These are phyloP conservation scores for Scheffersomyces stipitis DNA, from an alignment of 805 yeast genomes.

Conservation along the genomic window DNA sequence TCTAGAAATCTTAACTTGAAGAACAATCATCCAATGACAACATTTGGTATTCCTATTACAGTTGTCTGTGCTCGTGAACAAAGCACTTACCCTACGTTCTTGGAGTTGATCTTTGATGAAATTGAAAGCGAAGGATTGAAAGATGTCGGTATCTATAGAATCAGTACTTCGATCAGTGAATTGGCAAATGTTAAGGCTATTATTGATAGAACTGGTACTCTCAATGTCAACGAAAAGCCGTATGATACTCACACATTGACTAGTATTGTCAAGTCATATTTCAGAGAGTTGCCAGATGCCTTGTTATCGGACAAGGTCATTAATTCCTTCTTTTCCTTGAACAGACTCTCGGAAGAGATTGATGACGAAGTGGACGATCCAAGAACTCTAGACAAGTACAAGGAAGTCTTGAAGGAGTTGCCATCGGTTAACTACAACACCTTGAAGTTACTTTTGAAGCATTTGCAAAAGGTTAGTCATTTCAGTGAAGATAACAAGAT, in stretches of 20 bases:
- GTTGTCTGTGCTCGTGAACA: slow-evolving; percentile 74
- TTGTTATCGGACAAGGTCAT: slow-evolving; percentile 68
- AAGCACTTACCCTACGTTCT: slow-evolving; percentile 60
- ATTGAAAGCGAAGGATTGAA: slow-evolving; percentile 86
- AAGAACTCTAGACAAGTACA: slow-evolving; percentile 17
- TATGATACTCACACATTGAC: slow-evolving; percentile 85
- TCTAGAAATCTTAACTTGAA: slow-evolving; percentile 38
- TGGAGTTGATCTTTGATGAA: slow-evolving; percentile 64
- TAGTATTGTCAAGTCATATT: slow-evolving; percentile 78
- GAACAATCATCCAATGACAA: slow-evolving; percentile 26
- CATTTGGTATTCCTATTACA: slow-evolving; percentile 85
- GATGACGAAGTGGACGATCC: slow-evolving; percentile 11
- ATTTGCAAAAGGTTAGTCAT: slow-evolving; percentile 66
- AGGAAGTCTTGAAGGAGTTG: slow-evolving; percentile 38
- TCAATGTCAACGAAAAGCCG: slow-evolving; percentile 49
- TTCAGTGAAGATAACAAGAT: slow-evolving; percentile 73
- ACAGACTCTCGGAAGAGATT: slow-evolving; percentile 16
- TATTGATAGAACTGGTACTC: slow-evolving; percentile 47
- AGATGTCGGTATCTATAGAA: slow-evolving; percentile 88
- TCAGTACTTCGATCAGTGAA: slow-evolving; percentile 52
- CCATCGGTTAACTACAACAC: slow-evolving; percentile 70
- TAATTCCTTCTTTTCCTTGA: slow-evolving; percentile 49
- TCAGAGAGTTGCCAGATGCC: slow-evolving; percentile 87
- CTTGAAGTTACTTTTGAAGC: slow-evolving; percentile 64
- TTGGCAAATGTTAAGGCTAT: slow-evolving; percentile 42